Evolutionary conservation across 2,329 filamentous ascomycete species (phyloP), one percentile per base, ranked within the genome.

Genomic region (Hymenotorrendiella dingleyae): DNA sequence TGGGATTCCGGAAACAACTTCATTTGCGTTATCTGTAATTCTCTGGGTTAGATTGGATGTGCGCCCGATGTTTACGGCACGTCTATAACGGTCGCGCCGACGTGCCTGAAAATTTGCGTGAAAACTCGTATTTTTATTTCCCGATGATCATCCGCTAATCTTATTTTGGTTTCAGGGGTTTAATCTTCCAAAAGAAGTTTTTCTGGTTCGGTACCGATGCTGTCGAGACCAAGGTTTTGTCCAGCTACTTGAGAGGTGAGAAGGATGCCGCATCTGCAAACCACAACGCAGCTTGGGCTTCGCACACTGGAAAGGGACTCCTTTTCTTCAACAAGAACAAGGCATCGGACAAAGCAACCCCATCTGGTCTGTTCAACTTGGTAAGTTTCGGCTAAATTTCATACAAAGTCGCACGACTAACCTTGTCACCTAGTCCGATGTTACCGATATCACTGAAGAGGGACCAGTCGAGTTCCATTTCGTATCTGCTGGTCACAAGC

Each of bases 241-340:
- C 74, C 55, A 70, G 75, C 57, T 96, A 91, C 73, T 75, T 94
- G 57, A 87, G 89, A 69, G 82, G 80, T 60, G 89, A 95, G 78
- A 96, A 96, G 82, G 43, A 46, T 9, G 74, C 82, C 43, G 74
- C 82, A 41, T 74, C 82, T 54, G 83, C 85, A 48, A 84, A 94
- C 71, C 76, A 86, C 54, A 84, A 84, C 57, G 84, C 81, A 55
- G 85, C 93, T 26, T 96, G 93, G 88, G 88, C 91, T 51, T 82
- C 81, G 56, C 81, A 94, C 74, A 96, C 91, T 46, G 91, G 91
- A 66, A 94, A 94, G 75, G 93, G 93, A 62, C 84, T 97, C 16
- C 74, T 97, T 30, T 95, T 94, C 76, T 86, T 87, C 68, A 83
- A 84, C 68, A 83, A 84, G 68, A 62, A 62, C 80, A 82, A 86